A percentile compares a stretch with the other conserved stretches of the same genome.
phyloP scores from a whole-genome alignment of 192 early-diverging fungal genomes.

The Linnemannia zychae region DNA sequence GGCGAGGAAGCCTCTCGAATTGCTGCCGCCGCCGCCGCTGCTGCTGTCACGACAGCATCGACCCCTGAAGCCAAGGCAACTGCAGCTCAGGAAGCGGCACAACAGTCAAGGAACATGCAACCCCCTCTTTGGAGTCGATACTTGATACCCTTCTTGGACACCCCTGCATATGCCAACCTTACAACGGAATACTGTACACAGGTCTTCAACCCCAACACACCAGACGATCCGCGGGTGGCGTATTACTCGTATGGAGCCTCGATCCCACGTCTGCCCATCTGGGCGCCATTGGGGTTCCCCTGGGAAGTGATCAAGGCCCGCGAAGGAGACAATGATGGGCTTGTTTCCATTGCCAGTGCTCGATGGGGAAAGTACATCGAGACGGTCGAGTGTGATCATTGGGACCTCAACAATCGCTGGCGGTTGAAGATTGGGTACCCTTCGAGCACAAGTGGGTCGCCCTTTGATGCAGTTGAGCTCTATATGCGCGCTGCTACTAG shows the following conservation, averaged over 20 bases:
- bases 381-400: conserved; percentile 88
- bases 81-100: conserved; percentile 16
- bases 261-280: conserved; percentile 73
- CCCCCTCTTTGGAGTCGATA: conserved; percentile 57
- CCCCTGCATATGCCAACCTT: conserved; percentile 92
- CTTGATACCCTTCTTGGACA: conserved; percentile 83
- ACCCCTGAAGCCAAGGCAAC: conserved; percentile 8
- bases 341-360: conserved; percentile 87
- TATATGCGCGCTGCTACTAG: conserved; percentile 78
- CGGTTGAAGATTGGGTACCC: conserved; percentile 56
- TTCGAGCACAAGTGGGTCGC: conserved; percentile 24
- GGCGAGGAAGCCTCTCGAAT: conserved; percentile 24
- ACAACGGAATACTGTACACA: conserved; percentile 88
- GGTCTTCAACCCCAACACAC: conserved; percentile 91
- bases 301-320: conserved; percentile 80
- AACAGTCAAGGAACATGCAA: not conserved
- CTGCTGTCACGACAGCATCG: conserved; percentile 12
- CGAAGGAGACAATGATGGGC: conserved; percentile 94
- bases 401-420: conserved; percentile 79
- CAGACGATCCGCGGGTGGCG: conserved; percentile 77
- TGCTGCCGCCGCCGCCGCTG: conserved; percentile 39
- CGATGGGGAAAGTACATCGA: conserved; percentile 91
- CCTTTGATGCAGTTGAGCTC: conserved; percentile 80
- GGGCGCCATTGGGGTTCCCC: conserved; percentile 83
- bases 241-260: conserved; percentile 89